Evolutionary conservation across 2,329 filamentous ascomycete genomes (phyloP).

Genomic region (Claviceps sp.): DNA sequence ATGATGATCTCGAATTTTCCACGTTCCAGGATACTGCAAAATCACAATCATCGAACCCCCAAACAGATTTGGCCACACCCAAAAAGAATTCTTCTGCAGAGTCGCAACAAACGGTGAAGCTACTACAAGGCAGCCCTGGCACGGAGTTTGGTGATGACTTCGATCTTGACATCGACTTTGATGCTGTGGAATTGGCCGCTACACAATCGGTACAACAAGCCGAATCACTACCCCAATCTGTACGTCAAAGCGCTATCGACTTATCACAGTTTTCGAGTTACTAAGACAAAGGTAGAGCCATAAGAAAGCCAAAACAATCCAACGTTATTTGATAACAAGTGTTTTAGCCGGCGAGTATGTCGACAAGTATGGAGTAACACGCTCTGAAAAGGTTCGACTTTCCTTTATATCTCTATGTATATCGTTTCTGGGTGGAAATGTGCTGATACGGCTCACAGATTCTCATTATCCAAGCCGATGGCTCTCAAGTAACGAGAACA

Average conservation of each 20-base stretch:
- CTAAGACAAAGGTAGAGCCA: conserved; percentile 58
- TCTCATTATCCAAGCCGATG: conserved; percentile 70
- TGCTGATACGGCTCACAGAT: conserved; percentile 37
- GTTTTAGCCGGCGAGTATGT: conserved; percentile 57
- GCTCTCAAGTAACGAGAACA: conserved; percentile 47
- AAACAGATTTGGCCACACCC: conserved; percentile 4
- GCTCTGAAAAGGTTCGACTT: conserved; percentile 54
- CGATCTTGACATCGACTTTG: conserved; percentile 66
- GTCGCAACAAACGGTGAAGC: background rate
- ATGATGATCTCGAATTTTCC: conserved; percentile 54
- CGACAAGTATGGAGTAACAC: conserved; percentile 44
- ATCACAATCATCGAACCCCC: conserved; percentile 5
- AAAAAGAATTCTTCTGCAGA: conserved; percentile 5
- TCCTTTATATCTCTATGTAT: conserved; percentile 5
- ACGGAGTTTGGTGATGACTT: conserved; percentile 30
- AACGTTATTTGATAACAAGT: conserved; percentile 72
- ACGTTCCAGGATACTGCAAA: conserved; percentile 32
- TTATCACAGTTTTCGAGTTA: conserved; percentile 20
- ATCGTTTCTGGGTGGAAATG: background rate
- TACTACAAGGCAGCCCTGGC: conserved; percentile 9
- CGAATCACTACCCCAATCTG: conserved; percentile 16
- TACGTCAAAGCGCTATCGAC: conserved; percentile 20
- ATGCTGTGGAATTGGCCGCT: conserved; percentile 59
- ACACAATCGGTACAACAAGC: conserved; percentile 45
- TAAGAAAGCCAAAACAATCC: conserved; percentile 59